Percentiles rank a stretch among this genome's conserved stretches.
Evolutionary conservation across 495 filamentous ascomycete species (phyloP).

Genomic region (Geopyxis carbonaria): DNA sequence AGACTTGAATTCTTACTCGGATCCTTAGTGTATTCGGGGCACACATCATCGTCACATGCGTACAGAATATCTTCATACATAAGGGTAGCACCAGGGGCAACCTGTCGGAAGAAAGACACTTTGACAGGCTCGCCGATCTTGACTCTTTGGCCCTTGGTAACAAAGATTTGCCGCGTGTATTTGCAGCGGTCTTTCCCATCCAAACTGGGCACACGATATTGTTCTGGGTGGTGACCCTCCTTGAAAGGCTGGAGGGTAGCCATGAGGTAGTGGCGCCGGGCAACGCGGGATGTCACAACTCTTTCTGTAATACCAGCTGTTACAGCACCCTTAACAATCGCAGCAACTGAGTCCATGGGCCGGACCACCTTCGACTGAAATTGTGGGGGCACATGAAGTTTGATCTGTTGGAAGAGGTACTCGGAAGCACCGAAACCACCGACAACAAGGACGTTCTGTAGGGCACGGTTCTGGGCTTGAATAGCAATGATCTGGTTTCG

Average conservation of each 20-base stretch:
- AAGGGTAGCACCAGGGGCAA: constrained; percentile 87
- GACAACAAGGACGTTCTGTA: constrained; percentile 65
- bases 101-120: constrained; percentile 95
- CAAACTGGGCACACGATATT: constrained; percentile 88
- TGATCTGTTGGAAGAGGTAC: constrained; percentile 72
- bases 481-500: constrained; percentile 70
- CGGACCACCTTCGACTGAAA: constrained; percentile 65
- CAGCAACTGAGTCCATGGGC: constrained; percentile 71
- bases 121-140: constrained; percentile 99
- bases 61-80: constrained; percentile 99
- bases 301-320: constrained; percentile 91
- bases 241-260: constrained; percentile 97
- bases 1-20: constrained; percentile 54
- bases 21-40: constrained; percentile 97
- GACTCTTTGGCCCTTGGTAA: constrained; percentile 95
- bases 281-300: constrained; percentile 89
- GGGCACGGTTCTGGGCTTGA: constrained; percentile 51
- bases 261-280: constrained; percentile 98
- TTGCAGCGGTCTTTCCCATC: constrained; percentile 98
- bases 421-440: constrained; percentile 68
- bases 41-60: constrained; percentile 94
- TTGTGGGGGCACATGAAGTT: constrained; percentile 59
- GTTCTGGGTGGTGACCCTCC: constrained; percentile 93
- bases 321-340: constrained; percentile 65
- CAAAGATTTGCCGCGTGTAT: constrained; percentile 95